phyloP scores from a whole-genome alignment of 768 basidiomycete species.

The Dioszegia hungarica region DNA sequence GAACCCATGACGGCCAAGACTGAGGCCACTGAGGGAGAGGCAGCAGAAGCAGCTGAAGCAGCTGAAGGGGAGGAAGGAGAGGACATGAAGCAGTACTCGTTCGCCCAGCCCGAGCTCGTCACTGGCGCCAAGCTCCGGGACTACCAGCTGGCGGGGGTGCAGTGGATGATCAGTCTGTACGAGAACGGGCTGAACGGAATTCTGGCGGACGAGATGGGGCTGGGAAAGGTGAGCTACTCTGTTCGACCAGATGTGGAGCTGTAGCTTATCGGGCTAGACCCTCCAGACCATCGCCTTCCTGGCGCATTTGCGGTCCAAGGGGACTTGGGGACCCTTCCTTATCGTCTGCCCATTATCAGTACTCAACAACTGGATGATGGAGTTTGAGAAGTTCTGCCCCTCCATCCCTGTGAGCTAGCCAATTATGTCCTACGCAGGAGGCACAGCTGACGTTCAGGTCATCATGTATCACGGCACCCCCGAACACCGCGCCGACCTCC shows the following conservation, averaged over 20 bases:
- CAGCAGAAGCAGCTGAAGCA: constrained; percentile 5
- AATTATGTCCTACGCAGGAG: background rate
- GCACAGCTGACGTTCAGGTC: constrained; percentile 51
- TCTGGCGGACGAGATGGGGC: constrained; percentile 88
- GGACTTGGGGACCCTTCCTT: constrained; percentile 69
- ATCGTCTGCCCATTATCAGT: constrained; percentile 91
- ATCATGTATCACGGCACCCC: constrained; percentile 86
- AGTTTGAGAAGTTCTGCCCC: constrained; percentile 80
- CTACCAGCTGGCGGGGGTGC: constrained; percentile 89
- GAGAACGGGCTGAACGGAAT: constrained; percentile 56
- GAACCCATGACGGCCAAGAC: constrained; percentile 1
- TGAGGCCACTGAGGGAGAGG: background rate
- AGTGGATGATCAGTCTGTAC: constrained; percentile 88
- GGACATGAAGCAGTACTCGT: constrained; percentile 27
- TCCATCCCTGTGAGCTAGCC: constrained; percentile 54
- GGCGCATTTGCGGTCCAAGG: constrained; percentile 76
- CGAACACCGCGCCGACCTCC: constrained; percentile 71
- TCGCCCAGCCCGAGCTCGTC: constrained; percentile 65
- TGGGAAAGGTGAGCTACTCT: constrained; percentile 56
- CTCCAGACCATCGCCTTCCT: constrained; percentile 92
- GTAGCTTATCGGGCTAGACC: constrained; percentile 57
- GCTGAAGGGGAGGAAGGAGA: constrained; percentile 15
- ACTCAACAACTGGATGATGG: constrained; percentile 81
- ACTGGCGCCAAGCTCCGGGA: constrained; percentile 80
- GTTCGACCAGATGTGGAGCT: background rate